These are phyloP conservation scores for Blastobotrys arbuscula DNA, from an alignment of 1,139 yeast genomes.

Conservation along the genomic window DNA sequence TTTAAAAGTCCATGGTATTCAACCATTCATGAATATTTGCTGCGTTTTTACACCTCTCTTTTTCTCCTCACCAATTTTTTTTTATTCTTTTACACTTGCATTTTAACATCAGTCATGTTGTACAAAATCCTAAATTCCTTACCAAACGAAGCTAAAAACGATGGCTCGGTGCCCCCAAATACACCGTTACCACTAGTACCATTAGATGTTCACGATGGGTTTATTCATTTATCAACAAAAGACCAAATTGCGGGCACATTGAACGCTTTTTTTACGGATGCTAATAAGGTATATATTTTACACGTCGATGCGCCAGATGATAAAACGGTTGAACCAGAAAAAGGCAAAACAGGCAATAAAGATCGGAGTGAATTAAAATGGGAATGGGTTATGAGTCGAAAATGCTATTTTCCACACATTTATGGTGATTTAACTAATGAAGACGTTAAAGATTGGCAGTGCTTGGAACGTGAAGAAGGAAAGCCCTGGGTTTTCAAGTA, in stretches of 20 bases:
- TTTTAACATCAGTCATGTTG: too few relatives aligned
- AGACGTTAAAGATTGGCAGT: constrained; percentile 23
- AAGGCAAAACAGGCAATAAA: constrained; percentile 28
- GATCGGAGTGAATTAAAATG: constrained; percentile 25
- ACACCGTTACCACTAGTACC: constrained; percentile 27
- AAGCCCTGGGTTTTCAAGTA: constrained; percentile 8
- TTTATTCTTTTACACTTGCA: too few relatives aligned
- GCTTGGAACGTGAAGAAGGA: constrained; percentile 16
- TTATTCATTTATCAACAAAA: constrained; percentile 28
- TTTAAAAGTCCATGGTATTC: too few relatives aligned
- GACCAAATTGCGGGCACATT: constrained; percentile 27
- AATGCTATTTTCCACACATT: constrained; percentile 27
- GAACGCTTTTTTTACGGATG: constrained; percentile 21
- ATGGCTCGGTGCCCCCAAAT: constrained; percentile 21
- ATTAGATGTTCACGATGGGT: constrained; percentile 30
- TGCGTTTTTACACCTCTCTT: too few relatives aligned
- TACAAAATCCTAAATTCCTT: constrained; percentile 27
- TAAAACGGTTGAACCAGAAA: constrained; percentile 19
- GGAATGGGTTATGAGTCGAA: constrained; percentile 28
- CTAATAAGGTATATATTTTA: constrained; percentile 23
- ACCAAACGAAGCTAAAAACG: constrained; percentile 27
- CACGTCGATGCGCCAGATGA: constrained; percentile 25
- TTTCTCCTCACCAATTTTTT: too few relatives aligned
- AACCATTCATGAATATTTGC: too few relatives aligned
- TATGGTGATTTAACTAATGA: constrained; percentile 28